phyloP scores from a whole-genome alignment of 257 asterid genomes.

The Solanum piurae region DNA sequence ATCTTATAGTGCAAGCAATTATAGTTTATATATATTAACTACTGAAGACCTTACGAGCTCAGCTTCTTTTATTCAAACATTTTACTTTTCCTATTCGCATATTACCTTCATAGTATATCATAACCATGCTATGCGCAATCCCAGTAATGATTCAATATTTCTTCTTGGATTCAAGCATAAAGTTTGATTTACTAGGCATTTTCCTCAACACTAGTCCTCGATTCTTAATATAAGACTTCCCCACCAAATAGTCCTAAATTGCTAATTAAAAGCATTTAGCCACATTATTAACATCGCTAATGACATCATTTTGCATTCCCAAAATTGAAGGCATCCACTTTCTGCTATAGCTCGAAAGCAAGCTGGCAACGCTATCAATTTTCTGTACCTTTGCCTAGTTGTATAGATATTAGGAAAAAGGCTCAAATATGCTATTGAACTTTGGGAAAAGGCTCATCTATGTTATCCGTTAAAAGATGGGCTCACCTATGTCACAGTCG shows the following conservation, averaged over 20 bases:
- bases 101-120: not conserved
- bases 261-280: not conserved
- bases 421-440: not conserved
- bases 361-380: not conserved
- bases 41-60: not conserved
- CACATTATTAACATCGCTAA: not conserved
- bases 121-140: not conserved
- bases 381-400: not conserved
- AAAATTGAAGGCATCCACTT: not conserved
- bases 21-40: not conserved
- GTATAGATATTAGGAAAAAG: not conserved
- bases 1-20: not conserved
- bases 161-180: not conserved
- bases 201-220: not conserved
- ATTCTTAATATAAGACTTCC: not conserved
- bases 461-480: not conserved
- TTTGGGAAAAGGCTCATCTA: not conserved
- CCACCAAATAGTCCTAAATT: not conserved
- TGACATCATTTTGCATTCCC: not conserved
- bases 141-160: not conserved
- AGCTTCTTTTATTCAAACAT: not conserved
- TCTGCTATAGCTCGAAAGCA: not conserved
- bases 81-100: not conserved
- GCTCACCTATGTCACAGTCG: not conserved
- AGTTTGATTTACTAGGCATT: not conserved